These are phyloP conservation scores for Rugosomyces carneus DNA, from an alignment of 1,284 basidiomycete species.

Conservation along the genomic window DNA sequence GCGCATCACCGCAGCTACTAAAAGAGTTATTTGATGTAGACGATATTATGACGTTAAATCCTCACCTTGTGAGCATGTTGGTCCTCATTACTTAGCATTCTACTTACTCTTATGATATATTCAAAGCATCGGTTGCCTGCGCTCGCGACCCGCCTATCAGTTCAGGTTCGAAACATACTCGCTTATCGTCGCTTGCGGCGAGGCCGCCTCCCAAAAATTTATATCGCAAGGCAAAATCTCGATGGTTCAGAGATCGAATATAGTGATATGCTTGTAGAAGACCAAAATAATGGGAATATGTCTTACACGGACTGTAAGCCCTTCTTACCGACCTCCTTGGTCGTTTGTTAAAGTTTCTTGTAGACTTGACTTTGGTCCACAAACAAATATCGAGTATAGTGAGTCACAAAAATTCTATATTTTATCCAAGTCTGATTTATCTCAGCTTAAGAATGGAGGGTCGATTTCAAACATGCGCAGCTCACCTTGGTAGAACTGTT, in stretches of 20 bases:
- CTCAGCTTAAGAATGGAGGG: constrained; percentile 39
- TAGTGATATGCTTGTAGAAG: constrained; percentile 95
- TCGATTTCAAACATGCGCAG: constrained; percentile 33
- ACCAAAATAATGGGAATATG: constrained; percentile 94
- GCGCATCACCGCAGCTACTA: constrained; percentile 78
- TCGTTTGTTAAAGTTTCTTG: neutral
- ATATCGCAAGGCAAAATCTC: constrained; percentile 87
- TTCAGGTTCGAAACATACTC: constrained; percentile 83
- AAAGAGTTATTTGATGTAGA: constrained; percentile 85
- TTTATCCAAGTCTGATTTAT: neutral
- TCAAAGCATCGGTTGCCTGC: constrained; percentile 51
- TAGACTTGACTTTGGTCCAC: constrained; percentile 35
- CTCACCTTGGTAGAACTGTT: constrained; percentile 39
- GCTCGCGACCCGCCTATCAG: constrained; percentile 74
- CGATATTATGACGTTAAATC: constrained; percentile 68
- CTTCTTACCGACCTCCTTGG: neutral
- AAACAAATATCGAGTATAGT: constrained; percentile 55
- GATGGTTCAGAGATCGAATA: constrained; percentile 95
- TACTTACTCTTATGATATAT: neutral
- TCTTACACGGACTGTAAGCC: constrained; percentile 81
- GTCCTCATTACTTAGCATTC: neutral
- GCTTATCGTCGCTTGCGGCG: constrained; percentile 61
- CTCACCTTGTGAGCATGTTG: constrained; percentile 53
- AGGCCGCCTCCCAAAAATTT: constrained; percentile 57
- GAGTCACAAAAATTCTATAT: constrained; percentile 26